Percentiles rank a stretch among this genome's conserved stretches.
Evolutionary conservation across 108 stramenopile genomes (phyloP).

Genomic region (Skeletonema marinoi): DNA sequence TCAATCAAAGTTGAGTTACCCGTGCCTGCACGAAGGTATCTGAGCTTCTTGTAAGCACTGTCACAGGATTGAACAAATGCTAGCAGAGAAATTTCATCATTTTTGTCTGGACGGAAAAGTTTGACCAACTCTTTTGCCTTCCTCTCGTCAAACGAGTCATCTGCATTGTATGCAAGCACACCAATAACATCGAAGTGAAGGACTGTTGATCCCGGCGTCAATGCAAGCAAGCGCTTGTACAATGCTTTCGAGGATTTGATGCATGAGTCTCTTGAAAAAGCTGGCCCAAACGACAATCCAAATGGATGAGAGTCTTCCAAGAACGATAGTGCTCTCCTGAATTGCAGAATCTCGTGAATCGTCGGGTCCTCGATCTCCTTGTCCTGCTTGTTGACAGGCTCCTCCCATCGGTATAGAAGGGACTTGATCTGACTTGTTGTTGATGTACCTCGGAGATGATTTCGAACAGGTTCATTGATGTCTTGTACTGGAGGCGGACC

Average conservation of each 20-base stretch:
- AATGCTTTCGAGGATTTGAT: constrained; percentile 64
- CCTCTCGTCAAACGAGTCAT: constrained; percentile 51
- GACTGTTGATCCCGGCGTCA: constrained; percentile 27
- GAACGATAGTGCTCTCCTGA: constrained; percentile 65
- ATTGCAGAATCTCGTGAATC: constrained; percentile 66
- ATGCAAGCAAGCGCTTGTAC: constrained; percentile 53
- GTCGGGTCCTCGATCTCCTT: constrained; percentile 52
- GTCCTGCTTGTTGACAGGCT: constrained; percentile 66
- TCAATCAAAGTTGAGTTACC: constrained; percentile 78
- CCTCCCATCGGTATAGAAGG: constrained; percentile 76
- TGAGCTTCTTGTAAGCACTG: constrained; percentile 67
- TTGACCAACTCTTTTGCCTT: constrained; percentile 57
- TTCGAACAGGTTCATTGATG: constrained; percentile 33
- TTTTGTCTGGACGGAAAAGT: constrained; percentile 67
- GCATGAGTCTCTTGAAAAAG: constrained; percentile 57
- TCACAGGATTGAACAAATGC: constrained; percentile 60
- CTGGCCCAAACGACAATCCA: constrained; percentile 66
- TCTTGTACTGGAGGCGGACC: constrained; percentile 12
- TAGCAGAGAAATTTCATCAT: constrained; percentile 49
- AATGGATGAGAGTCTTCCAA: constrained; percentile 70
- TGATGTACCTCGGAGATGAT: constrained; percentile 24
- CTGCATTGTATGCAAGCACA: constrained; percentile 44
- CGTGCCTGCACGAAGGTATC: constrained; percentile 62
- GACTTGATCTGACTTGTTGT: constrained; percentile 46
- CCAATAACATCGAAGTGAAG: constrained; percentile 72